These are phyloP conservation scores for Flaveria floridana DNA, from an alignment of 140 eudicot species.

Conservation along the genomic window DNA sequence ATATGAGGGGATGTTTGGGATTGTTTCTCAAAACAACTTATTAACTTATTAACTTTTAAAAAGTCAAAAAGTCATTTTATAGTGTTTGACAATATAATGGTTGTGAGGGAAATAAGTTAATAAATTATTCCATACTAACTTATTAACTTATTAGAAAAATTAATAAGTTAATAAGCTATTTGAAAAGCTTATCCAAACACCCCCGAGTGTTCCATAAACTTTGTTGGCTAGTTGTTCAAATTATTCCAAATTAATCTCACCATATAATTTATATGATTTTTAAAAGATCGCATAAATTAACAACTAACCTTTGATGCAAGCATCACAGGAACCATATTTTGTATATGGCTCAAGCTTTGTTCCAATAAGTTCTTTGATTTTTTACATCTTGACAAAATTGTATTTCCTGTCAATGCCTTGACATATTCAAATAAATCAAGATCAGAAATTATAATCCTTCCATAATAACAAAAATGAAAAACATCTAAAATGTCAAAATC, in stretches of 20 bases:
- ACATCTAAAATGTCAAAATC: conserved; percentile 2
- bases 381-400: conserved; percentile 52
- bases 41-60: too few species aligned
- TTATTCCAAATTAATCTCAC: neutral
- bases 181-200: too few species aligned
- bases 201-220: neutral
- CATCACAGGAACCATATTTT: conserved; percentile 61
- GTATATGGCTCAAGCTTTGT: conserved; percentile 58
- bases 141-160: too few species aligned
- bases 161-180: too few species aligned
- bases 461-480: neutral
- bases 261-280: neutral
- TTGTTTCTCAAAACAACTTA: too few species aligned
- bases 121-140: too few species aligned
- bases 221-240: conserved; percentile 3
- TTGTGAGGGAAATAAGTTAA: too few species aligned
- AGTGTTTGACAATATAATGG: too few species aligned
- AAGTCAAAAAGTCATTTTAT: too few species aligned
- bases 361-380: conserved; percentile 43
- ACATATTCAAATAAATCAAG: conserved; percentile 29
- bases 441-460: conserved; percentile 7
- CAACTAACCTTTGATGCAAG: conserved; percentile 64
- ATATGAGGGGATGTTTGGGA: neutral
- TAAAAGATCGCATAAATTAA: conserved; percentile 11
- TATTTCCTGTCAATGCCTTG: conserved; percentile 77